Conservation (phyloP, 176 grass and related monocot species). For the Oryza meridionalis region DNA sequence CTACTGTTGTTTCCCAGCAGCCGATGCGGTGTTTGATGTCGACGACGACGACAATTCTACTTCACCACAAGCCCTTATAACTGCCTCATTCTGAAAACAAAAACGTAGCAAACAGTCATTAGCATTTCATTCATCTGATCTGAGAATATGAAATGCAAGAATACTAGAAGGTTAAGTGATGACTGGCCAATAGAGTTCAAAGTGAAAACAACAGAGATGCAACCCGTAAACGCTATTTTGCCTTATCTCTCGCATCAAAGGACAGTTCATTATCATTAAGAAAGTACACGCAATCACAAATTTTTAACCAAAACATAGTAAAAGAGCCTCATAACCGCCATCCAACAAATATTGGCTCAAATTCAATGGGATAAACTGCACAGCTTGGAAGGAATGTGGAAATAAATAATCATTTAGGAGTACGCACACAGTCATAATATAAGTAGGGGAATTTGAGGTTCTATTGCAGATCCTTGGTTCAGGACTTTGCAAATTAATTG, state of each 20-base stretch:
- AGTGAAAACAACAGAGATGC: background rate
- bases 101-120: constrained; percentile 17
- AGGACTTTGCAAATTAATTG: background rate
- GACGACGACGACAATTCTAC: constrained; percentile 26
- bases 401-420: background rate
- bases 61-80: constrained; percentile 51
- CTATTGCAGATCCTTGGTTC: background rate
- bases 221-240: background rate
- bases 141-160: background rate
- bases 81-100: constrained; percentile 54
- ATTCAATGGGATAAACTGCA: background rate
- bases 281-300: background rate
- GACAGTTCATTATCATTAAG: background rate
- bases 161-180: background rate
- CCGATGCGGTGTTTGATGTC: background rate
- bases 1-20: constrained; percentile 34
- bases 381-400: background rate
- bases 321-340: background rate
- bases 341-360: background rate
- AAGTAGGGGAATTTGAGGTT: background rate
- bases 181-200: background rate
- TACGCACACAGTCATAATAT: constrained; percentile 1
- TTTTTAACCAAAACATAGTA: background rate
- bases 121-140: background rate
- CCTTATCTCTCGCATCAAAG: background rate